These are phyloP conservation scores for Alternaria viburni DNA, from an alignment of 2,329 filamentous ascomycete genomes.

Conservation along the genomic window DNA sequence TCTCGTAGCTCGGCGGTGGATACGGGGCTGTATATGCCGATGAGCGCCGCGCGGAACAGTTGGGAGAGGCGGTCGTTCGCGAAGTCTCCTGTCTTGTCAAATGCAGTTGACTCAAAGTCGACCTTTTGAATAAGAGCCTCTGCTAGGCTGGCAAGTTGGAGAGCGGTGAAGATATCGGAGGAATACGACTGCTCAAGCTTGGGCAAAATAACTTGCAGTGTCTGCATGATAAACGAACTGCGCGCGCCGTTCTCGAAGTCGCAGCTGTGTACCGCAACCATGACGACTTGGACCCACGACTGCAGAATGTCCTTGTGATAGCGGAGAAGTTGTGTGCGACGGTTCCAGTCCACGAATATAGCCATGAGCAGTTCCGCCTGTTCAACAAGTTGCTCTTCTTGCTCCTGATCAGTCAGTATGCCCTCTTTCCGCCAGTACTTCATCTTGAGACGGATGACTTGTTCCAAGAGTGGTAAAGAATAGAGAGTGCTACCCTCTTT, in stretches of 20 bases:
- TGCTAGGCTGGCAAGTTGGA: constrained; percentile 78
- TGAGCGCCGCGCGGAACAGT: constrained; percentile 85
- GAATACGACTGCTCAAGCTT: constrained; percentile 80
- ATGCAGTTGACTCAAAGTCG: constrained; percentile 60
- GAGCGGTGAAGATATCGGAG: constrained; percentile 71
- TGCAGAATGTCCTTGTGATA: constrained; percentile 72
- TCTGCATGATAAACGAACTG: constrained; percentile 81
- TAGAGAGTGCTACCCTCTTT: constrained; percentile 66
- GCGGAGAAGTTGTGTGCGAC: constrained; percentile 62
- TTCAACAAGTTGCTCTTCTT: constrained; percentile 24
- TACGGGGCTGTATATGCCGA: constrained; percentile 76
- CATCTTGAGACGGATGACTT: constrained; percentile 74
- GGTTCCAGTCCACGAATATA: constrained; percentile 69
- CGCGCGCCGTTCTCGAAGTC: constrained; percentile 76
- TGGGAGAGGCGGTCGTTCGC: constrained; percentile 90
- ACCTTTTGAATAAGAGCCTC: constrained; percentile 75
- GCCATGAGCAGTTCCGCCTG: constrained; percentile 65
- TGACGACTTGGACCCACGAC: constrained; percentile 83
- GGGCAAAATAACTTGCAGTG: constrained; percentile 84
- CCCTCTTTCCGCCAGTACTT: constrained; percentile 63
- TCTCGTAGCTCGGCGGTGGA: constrained; percentile 76
- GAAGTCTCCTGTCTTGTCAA: constrained; percentile 66
- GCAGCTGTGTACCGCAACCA: constrained; percentile 82
- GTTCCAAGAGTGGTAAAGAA: constrained; percentile 72
- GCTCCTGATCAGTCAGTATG: constrained; percentile 45